phyloP scores from a whole-genome alignment of 177 flowering plant species.

The Vitis hybrid region DNA sequence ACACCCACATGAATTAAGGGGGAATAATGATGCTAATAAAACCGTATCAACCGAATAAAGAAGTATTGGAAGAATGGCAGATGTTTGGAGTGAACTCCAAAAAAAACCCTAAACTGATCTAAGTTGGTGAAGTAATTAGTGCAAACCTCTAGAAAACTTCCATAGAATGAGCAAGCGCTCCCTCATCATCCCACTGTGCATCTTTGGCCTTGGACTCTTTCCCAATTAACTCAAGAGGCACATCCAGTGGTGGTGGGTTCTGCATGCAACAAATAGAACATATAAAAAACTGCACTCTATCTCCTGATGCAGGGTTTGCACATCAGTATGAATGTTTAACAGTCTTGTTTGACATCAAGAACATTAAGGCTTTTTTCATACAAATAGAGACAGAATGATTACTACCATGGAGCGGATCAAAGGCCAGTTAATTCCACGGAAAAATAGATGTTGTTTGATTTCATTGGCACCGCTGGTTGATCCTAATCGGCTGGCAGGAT shows the following conservation, averaged over 20 bases:
- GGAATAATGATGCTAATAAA: too few species aligned
- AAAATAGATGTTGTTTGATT: constrained; percentile 86
- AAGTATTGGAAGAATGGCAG: too few species aligned
- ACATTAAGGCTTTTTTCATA: not conserved
- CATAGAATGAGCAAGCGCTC: constrained; percentile 44
- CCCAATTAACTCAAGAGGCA: constrained; percentile 60
- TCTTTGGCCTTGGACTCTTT: constrained; percentile 59
- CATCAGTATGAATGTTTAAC: not conserved
- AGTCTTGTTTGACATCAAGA: not conserved
- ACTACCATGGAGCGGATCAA: constrained; percentile 91
- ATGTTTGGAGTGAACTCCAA: too few species aligned
- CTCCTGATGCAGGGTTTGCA: not conserved
- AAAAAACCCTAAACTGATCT: too few species aligned
- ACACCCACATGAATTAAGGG: too few species aligned
- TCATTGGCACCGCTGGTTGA: constrained; percentile 81
- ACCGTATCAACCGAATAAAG: too few species aligned
- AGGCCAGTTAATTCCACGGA: constrained; percentile 95
- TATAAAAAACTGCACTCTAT: not conserved
- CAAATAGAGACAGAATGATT: not conserved
- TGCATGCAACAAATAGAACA: constrained; percentile 28
- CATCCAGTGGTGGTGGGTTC: constrained; percentile 80
- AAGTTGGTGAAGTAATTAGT: too few species aligned
- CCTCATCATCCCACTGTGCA: constrained; percentile 75
- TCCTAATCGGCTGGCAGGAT: constrained; percentile 76
- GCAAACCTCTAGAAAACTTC: constrained; percentile 57